Conservation (phyloP, 139 green algal genomes). For the Yamagishiella unicocca region DNA sequence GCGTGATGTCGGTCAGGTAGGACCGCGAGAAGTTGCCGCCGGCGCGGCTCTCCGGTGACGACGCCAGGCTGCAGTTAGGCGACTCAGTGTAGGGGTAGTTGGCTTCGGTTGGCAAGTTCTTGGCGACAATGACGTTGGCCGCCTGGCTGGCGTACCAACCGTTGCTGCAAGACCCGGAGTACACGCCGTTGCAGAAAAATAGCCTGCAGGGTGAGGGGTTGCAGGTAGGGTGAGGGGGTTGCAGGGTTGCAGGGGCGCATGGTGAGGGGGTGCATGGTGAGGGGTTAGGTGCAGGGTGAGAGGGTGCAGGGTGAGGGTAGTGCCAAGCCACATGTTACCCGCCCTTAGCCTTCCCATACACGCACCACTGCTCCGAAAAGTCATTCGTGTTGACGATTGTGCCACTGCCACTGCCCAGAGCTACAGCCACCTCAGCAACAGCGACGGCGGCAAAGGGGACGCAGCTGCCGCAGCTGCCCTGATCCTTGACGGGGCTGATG, state of each 20-base stretch:
- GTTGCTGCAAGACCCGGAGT: background rate
- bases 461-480: conserved; percentile 73
- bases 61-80: background rate
- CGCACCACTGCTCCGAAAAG: conserved; percentile 22
- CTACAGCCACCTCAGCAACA: background rate
- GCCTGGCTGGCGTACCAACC: conserved; percentile 10
- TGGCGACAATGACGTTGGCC: background rate
- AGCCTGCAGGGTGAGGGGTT: background rate
- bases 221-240: background rate
- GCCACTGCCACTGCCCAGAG: no score
- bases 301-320: background rate
- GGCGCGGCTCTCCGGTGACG: background rate
- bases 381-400: background rate
- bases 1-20: background rate
- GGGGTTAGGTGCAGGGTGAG: background rate
- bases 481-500: conserved; percentile 73
- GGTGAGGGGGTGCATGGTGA: background rate
- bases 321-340: background rate
- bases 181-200: conserved; percentile 11
- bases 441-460: conserved; percentile 62
- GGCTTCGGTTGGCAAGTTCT: background rate
- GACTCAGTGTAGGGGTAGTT: conserved; percentile 14
- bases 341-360: background rate
- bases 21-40: background rate
- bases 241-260: background rate